Conservation (phyloP, 2,329 filamentous ascomycete species). For the Drechmeria coniospora region DNA sequence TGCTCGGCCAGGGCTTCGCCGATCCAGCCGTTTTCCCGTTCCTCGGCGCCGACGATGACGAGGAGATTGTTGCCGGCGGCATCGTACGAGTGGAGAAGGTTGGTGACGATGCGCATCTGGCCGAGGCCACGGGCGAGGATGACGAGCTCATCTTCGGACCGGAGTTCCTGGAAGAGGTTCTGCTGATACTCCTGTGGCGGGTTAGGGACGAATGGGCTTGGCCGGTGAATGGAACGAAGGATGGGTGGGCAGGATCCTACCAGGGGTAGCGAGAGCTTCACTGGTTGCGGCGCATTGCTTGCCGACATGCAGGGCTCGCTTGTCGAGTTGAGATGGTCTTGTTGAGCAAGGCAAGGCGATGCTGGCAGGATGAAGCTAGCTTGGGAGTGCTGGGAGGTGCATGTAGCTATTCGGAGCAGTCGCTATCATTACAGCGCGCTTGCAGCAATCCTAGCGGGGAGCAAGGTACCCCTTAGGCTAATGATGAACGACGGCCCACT, state of each 20-base stretch:
- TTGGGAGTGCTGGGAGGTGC: too few species aligned
- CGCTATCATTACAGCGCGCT: too few species aligned
- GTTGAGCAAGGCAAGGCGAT: too few species aligned
- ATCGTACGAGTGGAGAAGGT: constrained; percentile 92
- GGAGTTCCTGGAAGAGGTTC: constrained; percentile 80
- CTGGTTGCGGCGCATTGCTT: constrained; percentile 44
- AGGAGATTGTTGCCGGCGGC: constrained; percentile 88
- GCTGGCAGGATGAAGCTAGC: too few species aligned
- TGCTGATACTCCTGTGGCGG: constrained; percentile 70
- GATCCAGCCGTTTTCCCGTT: constrained; percentile 92
- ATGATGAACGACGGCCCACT: too few species aligned
- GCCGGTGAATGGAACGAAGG: too few species aligned
- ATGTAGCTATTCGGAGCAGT: too few species aligned
- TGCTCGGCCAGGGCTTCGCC: constrained; percentile 93
- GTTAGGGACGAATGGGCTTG: not conserved
- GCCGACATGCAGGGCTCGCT: constrained; percentile 29
- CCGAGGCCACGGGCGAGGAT: constrained; percentile 84
- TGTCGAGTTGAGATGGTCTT: too few species aligned
- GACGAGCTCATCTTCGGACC: constrained; percentile 83
- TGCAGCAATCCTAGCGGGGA: too few species aligned
- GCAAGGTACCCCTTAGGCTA: too few species aligned
- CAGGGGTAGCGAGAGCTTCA: constrained; percentile 63
- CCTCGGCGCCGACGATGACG: constrained; percentile 74
- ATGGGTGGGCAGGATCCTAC: constrained; percentile 9
- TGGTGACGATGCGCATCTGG: constrained; percentile 83